Conservation (phyloP, 768 basidiomycete species). For the Pleurotus sapidus region DNA sequence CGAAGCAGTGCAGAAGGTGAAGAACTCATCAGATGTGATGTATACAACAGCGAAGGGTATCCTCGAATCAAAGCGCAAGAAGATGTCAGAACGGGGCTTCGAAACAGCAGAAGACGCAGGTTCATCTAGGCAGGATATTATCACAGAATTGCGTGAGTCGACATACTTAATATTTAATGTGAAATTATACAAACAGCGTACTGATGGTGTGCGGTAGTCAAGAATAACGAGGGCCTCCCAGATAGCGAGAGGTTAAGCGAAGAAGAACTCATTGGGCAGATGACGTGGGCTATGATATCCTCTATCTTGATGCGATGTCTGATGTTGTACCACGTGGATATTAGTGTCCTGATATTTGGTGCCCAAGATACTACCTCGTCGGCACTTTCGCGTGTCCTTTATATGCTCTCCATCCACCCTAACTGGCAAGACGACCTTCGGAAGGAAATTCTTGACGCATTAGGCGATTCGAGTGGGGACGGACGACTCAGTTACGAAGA, state of each 20-base stretch:
- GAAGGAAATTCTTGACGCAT: slow-evolving; percentile 30
- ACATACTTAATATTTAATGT: too few species aligned
- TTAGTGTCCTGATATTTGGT: slow-evolving; percentile 46
- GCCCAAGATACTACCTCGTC: slow-evolving; percentile 50
- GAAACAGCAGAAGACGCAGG: slow-evolving; percentile 14
- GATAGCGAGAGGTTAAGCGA: slow-evolving; percentile 36
- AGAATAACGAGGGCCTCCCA: slow-evolving; percentile 34
- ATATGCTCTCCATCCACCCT: slow-evolving; percentile 31
- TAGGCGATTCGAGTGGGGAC: slow-evolving; percentile 12
- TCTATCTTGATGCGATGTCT: background rate
- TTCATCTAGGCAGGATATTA: slow-evolving; percentile 42
- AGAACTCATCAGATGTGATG: slow-evolving; percentile 47
- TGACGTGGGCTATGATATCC: slow-evolving; percentile 34
- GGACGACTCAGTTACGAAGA: slow-evolving; percentile 31
- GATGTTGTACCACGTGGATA: background rate
- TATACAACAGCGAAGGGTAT: slow-evolving; percentile 38
- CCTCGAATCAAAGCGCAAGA: slow-evolving; percentile 33
- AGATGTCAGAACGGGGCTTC: slow-evolving; percentile 15
- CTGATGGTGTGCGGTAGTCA: slow-evolving; percentile 21
- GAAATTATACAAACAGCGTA: slow-evolving; percentile 6
- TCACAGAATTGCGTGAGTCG: slow-evolving; percentile 43
- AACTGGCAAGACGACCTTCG: slow-evolving; percentile 37
- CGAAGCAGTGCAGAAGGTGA: slow-evolving; percentile 36
- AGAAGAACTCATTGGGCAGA: slow-evolving; percentile 43
- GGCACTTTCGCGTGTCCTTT: slow-evolving; percentile 38